Conservation (phyloP, 2,329 filamentous ascomycete species). For the Arthrobotrys entomopaga region DNA sequence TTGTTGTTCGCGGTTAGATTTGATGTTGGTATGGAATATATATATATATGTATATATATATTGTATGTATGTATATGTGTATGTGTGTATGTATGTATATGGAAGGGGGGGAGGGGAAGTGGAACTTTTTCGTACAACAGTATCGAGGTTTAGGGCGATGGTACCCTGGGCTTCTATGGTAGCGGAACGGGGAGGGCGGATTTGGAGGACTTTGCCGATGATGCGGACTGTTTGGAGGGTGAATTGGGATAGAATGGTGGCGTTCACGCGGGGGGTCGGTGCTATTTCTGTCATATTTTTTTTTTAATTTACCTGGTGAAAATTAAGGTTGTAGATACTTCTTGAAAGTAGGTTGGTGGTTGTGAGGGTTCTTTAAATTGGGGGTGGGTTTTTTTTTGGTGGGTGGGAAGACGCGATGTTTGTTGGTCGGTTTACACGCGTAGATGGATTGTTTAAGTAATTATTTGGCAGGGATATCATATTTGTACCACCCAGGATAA, state of each 20-base stretch:
- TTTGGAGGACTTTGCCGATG: conserved; percentile 82
- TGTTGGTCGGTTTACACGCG: conserved; percentile 8
- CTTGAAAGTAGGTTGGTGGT: neutral
- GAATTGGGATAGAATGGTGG: conserved; percentile 80
- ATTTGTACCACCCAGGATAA: too few species aligned
- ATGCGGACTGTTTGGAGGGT: conserved; percentile 80
- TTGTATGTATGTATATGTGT: too few species aligned
- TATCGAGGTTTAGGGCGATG: conserved; percentile 78
- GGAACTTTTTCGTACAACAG: conserved; percentile 70
- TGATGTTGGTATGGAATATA: too few species aligned
- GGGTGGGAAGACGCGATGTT: conserved; percentile 29
- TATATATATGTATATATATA: too few species aligned
- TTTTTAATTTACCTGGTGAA: conserved; percentile 3
- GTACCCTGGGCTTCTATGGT: conserved; percentile 82
- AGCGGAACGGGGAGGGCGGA: conserved; percentile 78
- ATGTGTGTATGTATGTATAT: conserved; percentile 3
- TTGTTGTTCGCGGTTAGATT: neutral
- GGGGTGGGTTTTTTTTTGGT: neutral
- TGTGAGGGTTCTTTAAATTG: neutral
- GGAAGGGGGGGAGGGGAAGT: neutral
- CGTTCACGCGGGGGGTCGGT: conserved; percentile 83
- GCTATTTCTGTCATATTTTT: conserved; percentile 74
- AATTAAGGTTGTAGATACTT: neutral
- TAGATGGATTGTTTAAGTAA: too few species aligned
- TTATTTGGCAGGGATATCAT: too few species aligned